phyloP scores from a whole-genome alignment of 1,284 basidiomycete species.

The Macrocystidia cucumis region DNA sequence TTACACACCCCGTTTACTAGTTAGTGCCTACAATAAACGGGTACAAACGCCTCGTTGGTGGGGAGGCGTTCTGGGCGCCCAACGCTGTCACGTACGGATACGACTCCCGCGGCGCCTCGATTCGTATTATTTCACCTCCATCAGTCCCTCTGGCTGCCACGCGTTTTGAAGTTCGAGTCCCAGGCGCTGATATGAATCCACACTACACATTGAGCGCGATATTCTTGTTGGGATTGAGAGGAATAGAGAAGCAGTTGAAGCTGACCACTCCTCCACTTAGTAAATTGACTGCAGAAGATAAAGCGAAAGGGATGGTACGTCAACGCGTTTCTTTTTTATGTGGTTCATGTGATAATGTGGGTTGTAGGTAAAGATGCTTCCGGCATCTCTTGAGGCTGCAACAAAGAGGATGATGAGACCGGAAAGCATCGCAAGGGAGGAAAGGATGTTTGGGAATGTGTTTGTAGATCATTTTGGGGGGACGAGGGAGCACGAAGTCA shows the following conservation, averaged over 20 bases:
- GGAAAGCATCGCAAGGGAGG: constrained; percentile 76
- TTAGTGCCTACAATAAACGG: constrained; percentile 93
- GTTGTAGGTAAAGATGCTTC: constrained; percentile 61
- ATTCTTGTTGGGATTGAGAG: constrained; percentile 80
- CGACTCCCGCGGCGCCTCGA: constrained; percentile 87
- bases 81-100: constrained; percentile 92
- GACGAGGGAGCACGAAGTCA: constrained; percentile 86
- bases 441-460: constrained; percentile 69
- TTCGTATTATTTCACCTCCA: constrained; percentile 89
- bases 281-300: constrained; percentile 48
- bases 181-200: constrained; percentile 94
- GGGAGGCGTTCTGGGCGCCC: constrained; percentile 92
- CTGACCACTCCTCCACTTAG: constrained; percentile 71
- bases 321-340: constrained; percentile 4
- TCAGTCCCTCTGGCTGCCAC: constrained; percentile 76
- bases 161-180: constrained; percentile 87
- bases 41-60: constrained; percentile 96
- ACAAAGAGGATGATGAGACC: constrained; percentile 73
- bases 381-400: constrained; percentile 73
- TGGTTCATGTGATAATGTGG: background rate
- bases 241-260: constrained; percentile 71
- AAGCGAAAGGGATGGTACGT: constrained; percentile 44
- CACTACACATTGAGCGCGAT: constrained; percentile 85
- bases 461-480: constrained; percentile 94
- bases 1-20: constrained; percentile 31